A percentile compares a stretch with the other conserved stretches of the same genome.
phyloP scores from a whole-genome alignment of 202 grass and related monocot genomes.

The Elaeis oleifera region DNA sequence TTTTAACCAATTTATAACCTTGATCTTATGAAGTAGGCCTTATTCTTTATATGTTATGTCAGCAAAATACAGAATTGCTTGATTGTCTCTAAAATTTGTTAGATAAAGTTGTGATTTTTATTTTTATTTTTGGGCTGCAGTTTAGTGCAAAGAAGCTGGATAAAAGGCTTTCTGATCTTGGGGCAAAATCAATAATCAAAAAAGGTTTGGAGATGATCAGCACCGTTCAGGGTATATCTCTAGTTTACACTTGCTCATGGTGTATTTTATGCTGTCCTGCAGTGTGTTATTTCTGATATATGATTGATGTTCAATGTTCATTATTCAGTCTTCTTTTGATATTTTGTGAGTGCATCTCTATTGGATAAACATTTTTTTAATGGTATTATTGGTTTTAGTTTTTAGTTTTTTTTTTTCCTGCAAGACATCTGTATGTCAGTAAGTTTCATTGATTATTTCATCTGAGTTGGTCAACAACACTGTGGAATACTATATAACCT shows the following conservation, averaged over 20 bases:
- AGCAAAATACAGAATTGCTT: too few relatives aligned
- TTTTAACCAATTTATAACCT: too few relatives aligned
- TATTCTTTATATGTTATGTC: too few relatives aligned
- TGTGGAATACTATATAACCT: too few relatives aligned
- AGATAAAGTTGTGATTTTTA: slow-evolving; percentile 11
- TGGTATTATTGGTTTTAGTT: neutral
- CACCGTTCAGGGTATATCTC: slow-evolving; percentile 80
- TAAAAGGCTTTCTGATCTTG: slow-evolving; percentile 65
- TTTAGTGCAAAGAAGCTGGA: slow-evolving; percentile 90
- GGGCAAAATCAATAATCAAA: slow-evolving; percentile 56
- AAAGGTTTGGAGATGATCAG: slow-evolving; percentile 85
- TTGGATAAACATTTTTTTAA: neutral
- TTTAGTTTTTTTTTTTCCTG: neutral
- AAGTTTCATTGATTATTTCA: slow-evolving; percentile 12
- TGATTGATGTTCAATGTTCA: too few relatives aligned
- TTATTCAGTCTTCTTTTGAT: too few relatives aligned
- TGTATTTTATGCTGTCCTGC: too few relatives aligned
- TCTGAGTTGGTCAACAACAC: too few relatives aligned
- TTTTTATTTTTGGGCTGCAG: slow-evolving; percentile 25
- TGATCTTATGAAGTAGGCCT: too few relatives aligned
- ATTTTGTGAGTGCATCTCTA: too few relatives aligned
- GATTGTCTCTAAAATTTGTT: slow-evolving; percentile 5
- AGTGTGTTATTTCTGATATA: too few relatives aligned
- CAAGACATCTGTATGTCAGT: slow-evolving; percentile 1
- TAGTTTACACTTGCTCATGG: neutral